Conservation (phyloP, 2,329 filamentous ascomycete genomes). For the Curvularia spicifera region DNA sequence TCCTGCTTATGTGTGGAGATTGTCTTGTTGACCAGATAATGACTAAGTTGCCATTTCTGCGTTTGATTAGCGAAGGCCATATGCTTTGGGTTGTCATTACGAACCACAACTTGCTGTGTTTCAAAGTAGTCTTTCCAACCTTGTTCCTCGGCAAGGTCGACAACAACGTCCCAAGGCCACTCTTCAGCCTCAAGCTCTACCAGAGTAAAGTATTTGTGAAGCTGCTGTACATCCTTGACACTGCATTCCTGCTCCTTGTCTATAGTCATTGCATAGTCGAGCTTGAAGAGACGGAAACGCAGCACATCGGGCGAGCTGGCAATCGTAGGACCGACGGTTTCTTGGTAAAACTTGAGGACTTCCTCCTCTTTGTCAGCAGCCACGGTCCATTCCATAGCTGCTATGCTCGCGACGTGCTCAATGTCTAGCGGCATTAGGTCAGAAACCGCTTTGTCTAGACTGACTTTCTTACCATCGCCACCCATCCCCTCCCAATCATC, state of each 20-base stretch:
- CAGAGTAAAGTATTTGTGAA: conserved; percentile 21
- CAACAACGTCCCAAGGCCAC: conserved; percentile 28
- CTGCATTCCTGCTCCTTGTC: conserved; percentile 4
- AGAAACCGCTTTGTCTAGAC: conserved; percentile 2
- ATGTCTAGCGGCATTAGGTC: conserved; percentile 19
- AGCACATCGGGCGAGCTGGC: conserved; percentile 20
- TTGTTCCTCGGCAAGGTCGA: conserved; percentile 20
- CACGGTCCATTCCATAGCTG: conserved; percentile 25
- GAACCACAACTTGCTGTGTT: conserved; percentile 18
- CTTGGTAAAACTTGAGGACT: conserved; percentile 18
- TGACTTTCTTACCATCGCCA: conserved; percentile 13
- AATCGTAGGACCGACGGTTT: conserved; percentile 16
- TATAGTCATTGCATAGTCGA: conserved; percentile 19
- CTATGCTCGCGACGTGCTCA: conserved; percentile 19
- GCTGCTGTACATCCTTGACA: conserved; percentile 12
- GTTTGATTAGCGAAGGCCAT: conserved; percentile 4
- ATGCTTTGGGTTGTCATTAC: neutral
- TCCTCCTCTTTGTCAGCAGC: conserved; percentile 18
- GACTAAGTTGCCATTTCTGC: conserved; percentile 26
- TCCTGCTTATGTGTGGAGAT: neutral
- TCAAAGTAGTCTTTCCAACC: conserved; percentile 26
- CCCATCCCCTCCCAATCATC: conserved; percentile 21
- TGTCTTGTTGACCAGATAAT: conserved; percentile 17
- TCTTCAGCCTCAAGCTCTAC: conserved; percentile 25
- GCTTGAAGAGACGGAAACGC: conserved; percentile 23